Conservation (phyloP, 257 asterid genomes). For the Mitragyna speciosa region DNA sequence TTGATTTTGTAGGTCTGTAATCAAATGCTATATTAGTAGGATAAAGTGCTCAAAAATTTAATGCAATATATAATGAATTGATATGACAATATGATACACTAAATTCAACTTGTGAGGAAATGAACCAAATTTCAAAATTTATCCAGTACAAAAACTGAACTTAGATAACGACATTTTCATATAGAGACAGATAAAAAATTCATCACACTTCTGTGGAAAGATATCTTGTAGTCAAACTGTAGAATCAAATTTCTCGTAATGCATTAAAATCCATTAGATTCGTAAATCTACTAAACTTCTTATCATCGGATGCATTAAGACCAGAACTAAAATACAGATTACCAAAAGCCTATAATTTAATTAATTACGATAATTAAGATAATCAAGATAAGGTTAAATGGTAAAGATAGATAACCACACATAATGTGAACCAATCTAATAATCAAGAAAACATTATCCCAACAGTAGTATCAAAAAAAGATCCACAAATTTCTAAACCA, state of each 20-base stretch:
- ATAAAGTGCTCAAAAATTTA: background rate
- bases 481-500: too few species aligned
- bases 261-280: too few species aligned
- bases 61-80: background rate
- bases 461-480: too few species aligned
- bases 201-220: too few species aligned
- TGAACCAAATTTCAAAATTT: too few species aligned
- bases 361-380: background rate
- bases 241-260: too few species aligned
- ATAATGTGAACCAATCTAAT: background rate
- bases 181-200: too few species aligned
- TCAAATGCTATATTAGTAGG: background rate
- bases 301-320: background rate
- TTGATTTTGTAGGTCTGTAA: conserved; percentile 71
- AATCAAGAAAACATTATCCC: background rate
- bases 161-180: too few species aligned
- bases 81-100: background rate
- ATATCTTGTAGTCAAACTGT: too few species aligned
- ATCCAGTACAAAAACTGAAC: too few species aligned
- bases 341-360: background rate
- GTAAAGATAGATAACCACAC: background rate
- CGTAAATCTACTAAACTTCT: background rate
- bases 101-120: background rate
- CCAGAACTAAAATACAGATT: background rate
- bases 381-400: background rate